Evolutionary conservation across 352 stramenopile species (phyloP), one percentile per base, ranked within the genome.

Genomic region (Phytophthora syringae): DNA sequence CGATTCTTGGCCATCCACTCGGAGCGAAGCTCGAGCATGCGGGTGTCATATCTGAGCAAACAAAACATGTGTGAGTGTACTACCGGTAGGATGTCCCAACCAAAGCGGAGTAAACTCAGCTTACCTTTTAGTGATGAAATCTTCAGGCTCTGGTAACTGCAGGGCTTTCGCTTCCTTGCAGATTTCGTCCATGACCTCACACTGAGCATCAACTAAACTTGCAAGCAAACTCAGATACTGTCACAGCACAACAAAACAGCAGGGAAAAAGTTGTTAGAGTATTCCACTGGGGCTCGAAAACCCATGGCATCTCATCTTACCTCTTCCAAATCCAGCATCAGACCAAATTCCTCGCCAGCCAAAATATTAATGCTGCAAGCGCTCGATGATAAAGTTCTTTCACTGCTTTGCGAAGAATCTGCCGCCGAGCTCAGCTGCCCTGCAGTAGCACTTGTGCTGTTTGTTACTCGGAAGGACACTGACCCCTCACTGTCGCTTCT

Each of bases 111-210:
- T 43, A 21, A 13, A 11, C 13, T 43, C 37, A 43, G 7, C 13
- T 43, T 43, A 66, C 59, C 59, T 67, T 55, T 60, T 55, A 6
- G 30, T 36, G 13, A 67, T 42, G 24, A 61, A 67, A 6, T 67
- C 50, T 27, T 67, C 40, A n/a, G 59, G 59, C 13, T 67, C 59
- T 15, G 42, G 6, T 1, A 54, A 32, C 30, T 49, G 37, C 43
- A 51, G 15, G 13, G 39, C 24, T 34, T 55, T 50, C n/a, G 59
- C 40, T 60, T 67, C 50, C 20, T 27, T 34, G 50, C 59, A 67
- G 11, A 55, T 53, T 43, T 67, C 49, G 22, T 67, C 50, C 18
- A 67, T 60, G 24, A 27, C 37, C 20, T 52, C 59, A 24, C 59
- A 61, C 37, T 60, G 59, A 9, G 21, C 32, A 37, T 60, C 59